These are phyloP conservation scores for Ceratobasidium sp. DNA, from an alignment of 1,284 basidiomycete genomes.

Conservation along the genomic window DNA sequence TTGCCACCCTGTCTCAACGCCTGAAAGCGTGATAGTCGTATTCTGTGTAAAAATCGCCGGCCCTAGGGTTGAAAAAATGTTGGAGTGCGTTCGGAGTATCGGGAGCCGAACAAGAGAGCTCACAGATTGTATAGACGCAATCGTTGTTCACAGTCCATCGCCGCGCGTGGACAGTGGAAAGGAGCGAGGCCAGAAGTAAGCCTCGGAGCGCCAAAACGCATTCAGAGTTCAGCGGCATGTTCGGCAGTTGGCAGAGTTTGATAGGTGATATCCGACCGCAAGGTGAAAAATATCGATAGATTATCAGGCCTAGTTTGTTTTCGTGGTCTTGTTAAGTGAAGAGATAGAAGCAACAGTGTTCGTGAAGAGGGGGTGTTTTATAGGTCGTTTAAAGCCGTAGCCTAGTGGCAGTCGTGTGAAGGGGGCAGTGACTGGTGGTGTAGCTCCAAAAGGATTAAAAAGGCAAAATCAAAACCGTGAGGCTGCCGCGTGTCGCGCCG, in stretches of 20 bases:
- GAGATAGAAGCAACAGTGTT: not conserved
- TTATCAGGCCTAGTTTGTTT: not conserved
- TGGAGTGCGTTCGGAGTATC: slow-evolving; percentile 7
- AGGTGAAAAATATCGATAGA: not conserved
- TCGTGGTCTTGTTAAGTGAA: not conserved
- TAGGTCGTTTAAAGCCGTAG: slow-evolving; percentile 34
- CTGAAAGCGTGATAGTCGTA: slow-evolving; percentile 3
- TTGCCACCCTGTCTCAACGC: slow-evolving; percentile 35
- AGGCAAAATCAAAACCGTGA: slow-evolving; percentile 34
- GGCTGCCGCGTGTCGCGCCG: slow-evolving; percentile 40
- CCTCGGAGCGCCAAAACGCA: slow-evolving; percentile 24
- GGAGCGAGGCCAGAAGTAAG: slow-evolving; percentile 14
- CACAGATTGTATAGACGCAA: slow-evolving; percentile 39
- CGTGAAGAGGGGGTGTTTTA: slow-evolving; percentile 11
- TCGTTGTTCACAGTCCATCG: slow-evolving; percentile 43
- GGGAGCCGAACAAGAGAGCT: slow-evolving; percentile 18
- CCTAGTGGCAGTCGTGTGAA: slow-evolving; percentile 41
- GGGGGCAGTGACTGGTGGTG: slow-evolving; percentile 17
- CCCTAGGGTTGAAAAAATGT: not conserved
- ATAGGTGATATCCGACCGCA: slow-evolving; percentile 8
- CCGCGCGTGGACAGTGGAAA: slow-evolving; percentile 16
- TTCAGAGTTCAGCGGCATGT: slow-evolving; percentile 39
- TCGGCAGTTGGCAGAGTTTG: slow-evolving; percentile 24
- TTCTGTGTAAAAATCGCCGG: slow-evolving; percentile 36
- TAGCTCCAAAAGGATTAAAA: slow-evolving; percentile 28